These are phyloP conservation scores for Ceratonia siliqua DNA, from an alignment of 306 rosid species.

Conservation along the genomic window DNA sequence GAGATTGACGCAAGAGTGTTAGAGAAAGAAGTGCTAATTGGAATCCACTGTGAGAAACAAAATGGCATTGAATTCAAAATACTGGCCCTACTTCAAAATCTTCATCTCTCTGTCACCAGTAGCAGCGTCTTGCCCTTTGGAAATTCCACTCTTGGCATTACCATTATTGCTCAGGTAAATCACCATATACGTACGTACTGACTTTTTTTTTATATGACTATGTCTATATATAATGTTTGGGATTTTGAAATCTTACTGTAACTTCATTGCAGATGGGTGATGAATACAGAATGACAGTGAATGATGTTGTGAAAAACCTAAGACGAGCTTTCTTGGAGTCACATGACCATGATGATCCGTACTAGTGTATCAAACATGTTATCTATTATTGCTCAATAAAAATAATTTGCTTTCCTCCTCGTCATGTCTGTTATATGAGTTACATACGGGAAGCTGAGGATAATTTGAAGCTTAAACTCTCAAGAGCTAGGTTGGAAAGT, in stretches of 20 bases:
- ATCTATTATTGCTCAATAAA: no score
- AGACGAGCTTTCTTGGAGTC: neutral
- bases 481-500: no score
- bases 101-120: conserved; percentile 33
- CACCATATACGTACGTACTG: no score
- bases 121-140: conserved; percentile 42
- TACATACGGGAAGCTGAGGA: no score
- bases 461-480: no score
- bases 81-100: conserved; percentile 26
- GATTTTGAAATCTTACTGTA: neutral
- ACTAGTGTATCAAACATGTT: conserved; percentile 43
- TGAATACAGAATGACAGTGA: neutral
- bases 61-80: conserved; percentile 30
- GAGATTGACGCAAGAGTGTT: conserved; percentile 32
- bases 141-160: conserved; percentile 39
- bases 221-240: neutral
- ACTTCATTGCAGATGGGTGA: conserved; percentile 34
- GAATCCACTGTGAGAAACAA: conserved; percentile 36
- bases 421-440: no score
- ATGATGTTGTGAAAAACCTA: conserved; percentile 34
- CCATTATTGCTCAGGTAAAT: conserved; percentile 42
- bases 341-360: conserved; percentile 33
- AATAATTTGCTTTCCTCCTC: no score
- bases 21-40: conserved; percentile 35
- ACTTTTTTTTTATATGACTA: no score